Percentiles rank a stretch among this genome's conserved stretches.
phyloP scores from a whole-genome alignment of 345 rosid genomes.

The Gossypium longicalyx region DNA sequence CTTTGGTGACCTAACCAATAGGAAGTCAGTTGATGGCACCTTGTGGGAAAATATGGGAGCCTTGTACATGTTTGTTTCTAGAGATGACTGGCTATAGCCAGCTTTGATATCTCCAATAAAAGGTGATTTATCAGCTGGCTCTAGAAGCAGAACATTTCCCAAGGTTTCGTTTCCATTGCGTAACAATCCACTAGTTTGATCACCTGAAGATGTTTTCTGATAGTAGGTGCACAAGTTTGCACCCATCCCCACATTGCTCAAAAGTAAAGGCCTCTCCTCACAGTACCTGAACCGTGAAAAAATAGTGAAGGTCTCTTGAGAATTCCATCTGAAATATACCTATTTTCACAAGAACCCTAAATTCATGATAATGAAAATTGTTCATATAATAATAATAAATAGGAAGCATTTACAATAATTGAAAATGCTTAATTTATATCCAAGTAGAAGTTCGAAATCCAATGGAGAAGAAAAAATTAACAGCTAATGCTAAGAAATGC shows the following conservation, averaged over 20 bases:
- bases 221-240: conserved; percentile 87
- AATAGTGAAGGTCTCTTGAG: neutral
- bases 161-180: conserved; percentile 50
- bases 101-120: conserved; percentile 89
- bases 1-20: conserved; percentile 87
- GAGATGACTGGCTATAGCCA: conserved; percentile 76
- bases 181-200: conserved; percentile 57
- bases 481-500: neutral
- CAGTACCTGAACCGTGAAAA: conserved; percentile 55
- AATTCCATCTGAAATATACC: conserved; percentile 2
- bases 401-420: neutral
- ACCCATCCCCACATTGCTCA: conserved; percentile 95
- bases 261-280: conserved; percentile 89
- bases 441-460: neutral
- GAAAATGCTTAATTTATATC: neutral
- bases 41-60: conserved; percentile 85
- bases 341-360: neutral
- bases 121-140: conserved; percentile 88
- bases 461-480: neutral
- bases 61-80: conserved; percentile 92
- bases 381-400: neutral
- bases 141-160: conserved; percentile 70
- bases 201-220: conserved; percentile 73
- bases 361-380: neutral
- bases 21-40: conserved; percentile 78